Percentiles rank a stretch among this genome's conserved stretches.
These are phyloP conservation scores for Sphaerulina musiva DNA, from an alignment of 2,329 filamentous ascomycete genomes.

Conservation along the genomic window DNA sequence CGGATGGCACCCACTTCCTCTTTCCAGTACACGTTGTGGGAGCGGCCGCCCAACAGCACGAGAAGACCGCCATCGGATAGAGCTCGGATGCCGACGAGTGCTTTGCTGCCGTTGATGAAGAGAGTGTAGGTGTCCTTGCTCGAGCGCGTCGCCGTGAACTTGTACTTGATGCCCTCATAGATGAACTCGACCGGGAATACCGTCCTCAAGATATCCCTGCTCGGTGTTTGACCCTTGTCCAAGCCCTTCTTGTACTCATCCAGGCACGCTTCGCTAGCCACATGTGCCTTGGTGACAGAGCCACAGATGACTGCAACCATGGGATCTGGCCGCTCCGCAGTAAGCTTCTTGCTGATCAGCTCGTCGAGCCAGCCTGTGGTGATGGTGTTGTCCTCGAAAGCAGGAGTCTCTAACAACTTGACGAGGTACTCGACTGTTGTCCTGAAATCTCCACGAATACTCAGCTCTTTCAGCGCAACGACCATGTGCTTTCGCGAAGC, in stretches of 20 bases:
- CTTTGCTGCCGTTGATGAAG: slow-evolving; percentile 98
- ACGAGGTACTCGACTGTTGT: slow-evolving; percentile 98
- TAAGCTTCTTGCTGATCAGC: slow-evolving; percentile 95
- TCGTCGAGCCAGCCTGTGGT: slow-evolving; percentile 98
- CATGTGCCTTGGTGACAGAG: slow-evolving; percentile 88
- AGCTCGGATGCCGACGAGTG: slow-evolving; percentile 82
- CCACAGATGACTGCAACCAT: slow-evolving; percentile 93
- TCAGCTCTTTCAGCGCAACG: slow-evolving; percentile 93
- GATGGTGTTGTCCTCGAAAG: slow-evolving; percentile 98
- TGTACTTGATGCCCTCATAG: slow-evolving; percentile 93
- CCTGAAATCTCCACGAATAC: slow-evolving; percentile 98
- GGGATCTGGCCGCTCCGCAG: slow-evolving; percentile 87
- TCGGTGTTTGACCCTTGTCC: slow-evolving; percentile 94
- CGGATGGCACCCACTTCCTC: slow-evolving; percentile 95
- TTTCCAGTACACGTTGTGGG: slow-evolving; percentile 99
- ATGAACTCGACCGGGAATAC: slow-evolving; percentile 98
- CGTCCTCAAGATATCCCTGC: slow-evolving; percentile 94
- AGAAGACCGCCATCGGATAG: slow-evolving; percentile 91
- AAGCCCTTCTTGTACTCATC: slow-evolving; percentile 79
- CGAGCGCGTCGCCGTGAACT: slow-evolving; percentile 92
- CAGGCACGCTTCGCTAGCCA: slow-evolving; percentile 85
- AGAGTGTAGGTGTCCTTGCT: slow-evolving; percentile 92
- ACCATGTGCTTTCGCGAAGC: slow-evolving; percentile 99
- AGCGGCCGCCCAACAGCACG: slow-evolving; percentile 81
- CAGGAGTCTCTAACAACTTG: slow-evolving; percentile 95